Percentiles rank a stretch among this genome's conserved stretches.
These are phyloP conservation scores for Acidomyces sp. DNA, from an alignment of 495 filamentous ascomycete species.

Conservation along the genomic window DNA sequence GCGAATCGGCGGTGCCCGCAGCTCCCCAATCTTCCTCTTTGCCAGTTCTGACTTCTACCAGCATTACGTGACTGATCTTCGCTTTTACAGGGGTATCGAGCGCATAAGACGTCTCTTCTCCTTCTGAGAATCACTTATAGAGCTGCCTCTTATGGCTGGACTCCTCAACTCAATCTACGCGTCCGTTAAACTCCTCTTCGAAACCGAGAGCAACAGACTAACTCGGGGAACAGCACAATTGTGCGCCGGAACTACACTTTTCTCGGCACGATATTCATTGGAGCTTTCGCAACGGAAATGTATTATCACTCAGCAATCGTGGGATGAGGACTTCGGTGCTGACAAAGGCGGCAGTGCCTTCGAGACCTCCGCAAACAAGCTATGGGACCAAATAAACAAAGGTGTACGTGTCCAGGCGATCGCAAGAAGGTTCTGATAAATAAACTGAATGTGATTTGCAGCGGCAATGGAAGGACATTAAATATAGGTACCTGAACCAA, in stretches of 20 bases:
- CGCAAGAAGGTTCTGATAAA: neutral
- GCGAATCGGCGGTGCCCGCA: no score
- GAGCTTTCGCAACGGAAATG: conserved; percentile 90
- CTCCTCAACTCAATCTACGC: conserved; percentile 10
- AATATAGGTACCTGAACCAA: conserved; percentile 66
- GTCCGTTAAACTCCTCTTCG: conserved; percentile 2
- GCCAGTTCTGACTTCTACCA: no score
- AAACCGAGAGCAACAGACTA: neutral
- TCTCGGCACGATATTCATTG: conserved; percentile 69
- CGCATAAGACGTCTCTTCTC: no score
- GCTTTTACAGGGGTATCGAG: no score
- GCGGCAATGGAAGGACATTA: conserved; percentile 99
- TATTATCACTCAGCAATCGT: conserved; percentile 33
- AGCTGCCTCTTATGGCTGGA: conserved; percentile 10
- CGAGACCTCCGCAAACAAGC: conserved; percentile 57
- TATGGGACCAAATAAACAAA: conserved; percentile 82
- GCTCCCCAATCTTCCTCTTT: no score
- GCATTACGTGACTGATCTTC: no score
- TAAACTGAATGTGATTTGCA: conserved; percentile 35
- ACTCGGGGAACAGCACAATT: conserved; percentile 48
- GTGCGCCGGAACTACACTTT: conserved; percentile 77
- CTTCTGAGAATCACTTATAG: no score
- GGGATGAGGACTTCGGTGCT: neutral
- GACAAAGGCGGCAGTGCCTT: conserved; percentile 45
- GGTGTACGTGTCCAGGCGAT: conserved; percentile 50